These are phyloP conservation scores for Aspergillus neoniger DNA, from an alignment of 2,329 filamentous ascomycete species.

Conservation along the genomic window DNA sequence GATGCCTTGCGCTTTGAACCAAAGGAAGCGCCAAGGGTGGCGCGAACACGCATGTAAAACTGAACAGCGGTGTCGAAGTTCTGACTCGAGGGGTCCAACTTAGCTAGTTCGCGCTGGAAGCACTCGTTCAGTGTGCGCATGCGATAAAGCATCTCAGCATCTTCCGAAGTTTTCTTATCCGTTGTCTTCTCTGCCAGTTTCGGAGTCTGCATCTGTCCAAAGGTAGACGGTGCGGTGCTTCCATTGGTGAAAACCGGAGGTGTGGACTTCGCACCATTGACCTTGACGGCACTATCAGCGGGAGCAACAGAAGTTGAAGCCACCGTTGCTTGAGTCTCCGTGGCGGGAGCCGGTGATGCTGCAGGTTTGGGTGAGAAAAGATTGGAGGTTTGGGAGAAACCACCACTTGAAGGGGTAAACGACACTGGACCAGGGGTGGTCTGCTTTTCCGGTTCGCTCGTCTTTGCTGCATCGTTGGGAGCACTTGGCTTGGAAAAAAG, in stretches of 20 bases:
- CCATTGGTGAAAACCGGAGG: slow-evolving; percentile 8
- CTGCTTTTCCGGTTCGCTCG: slow-evolving; percentile 14
- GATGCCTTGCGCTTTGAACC: slow-evolving; percentile 33
- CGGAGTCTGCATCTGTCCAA: slow-evolving; percentile 20
- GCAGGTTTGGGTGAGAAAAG: slow-evolving; percentile 14
- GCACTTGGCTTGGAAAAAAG: slow-evolving; percentile 22
- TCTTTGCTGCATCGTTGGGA: slow-evolving; percentile 15
- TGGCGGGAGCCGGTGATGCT: slow-evolving; percentile 14
- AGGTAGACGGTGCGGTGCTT: slow-evolving; percentile 2
- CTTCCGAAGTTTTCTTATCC: slow-evolving; percentile 20
- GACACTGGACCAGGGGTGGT: slow-evolving; percentile 18
- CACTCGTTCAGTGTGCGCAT: slow-evolving; percentile 38
- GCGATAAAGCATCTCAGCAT: slow-evolving; percentile 29
- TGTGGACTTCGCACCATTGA: slow-evolving; percentile 14
- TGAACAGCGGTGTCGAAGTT: slow-evolving; percentile 40
- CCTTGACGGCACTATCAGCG: slow-evolving; percentile 16
- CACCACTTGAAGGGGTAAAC: slow-evolving; percentile 13
- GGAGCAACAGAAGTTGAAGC: slow-evolving; percentile 10
- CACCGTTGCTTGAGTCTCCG: slow-evolving; percentile 12
- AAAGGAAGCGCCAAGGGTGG: slow-evolving; percentile 39
- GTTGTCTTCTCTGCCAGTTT: slow-evolving; percentile 20
- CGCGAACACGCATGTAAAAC: slow-evolving; percentile 42
- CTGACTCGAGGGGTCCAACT: slow-evolving; percentile 33
- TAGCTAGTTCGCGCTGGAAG: slow-evolving; percentile 36
- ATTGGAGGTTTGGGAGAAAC: slow-evolving; percentile 5